Evolutionary conservation across 2,329 filamentous ascomycete genomes (phyloP).

Genomic region (Didymella pinodella): DNA sequence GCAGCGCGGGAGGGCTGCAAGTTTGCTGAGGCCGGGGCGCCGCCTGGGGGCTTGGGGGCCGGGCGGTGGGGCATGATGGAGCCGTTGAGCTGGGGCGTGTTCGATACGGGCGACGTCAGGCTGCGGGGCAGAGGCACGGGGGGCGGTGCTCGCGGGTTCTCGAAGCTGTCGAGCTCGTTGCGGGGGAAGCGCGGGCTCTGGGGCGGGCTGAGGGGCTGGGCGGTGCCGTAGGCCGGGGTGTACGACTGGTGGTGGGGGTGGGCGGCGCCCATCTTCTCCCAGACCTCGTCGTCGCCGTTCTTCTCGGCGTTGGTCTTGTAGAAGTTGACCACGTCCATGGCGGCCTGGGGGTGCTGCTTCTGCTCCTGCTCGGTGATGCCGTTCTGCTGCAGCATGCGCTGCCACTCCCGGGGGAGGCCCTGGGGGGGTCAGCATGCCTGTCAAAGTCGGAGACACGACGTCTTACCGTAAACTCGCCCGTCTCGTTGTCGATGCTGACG

Average conservation of each 20-base stretch:
- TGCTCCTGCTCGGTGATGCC: conserved; percentile 96
- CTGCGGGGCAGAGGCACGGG: conserved; percentile 70
- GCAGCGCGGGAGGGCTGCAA: conserved; percentile 65
- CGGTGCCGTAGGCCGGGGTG: conserved; percentile 51
- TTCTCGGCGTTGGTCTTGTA: conserved; percentile 93
- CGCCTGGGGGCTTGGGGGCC: conserved; percentile 82
- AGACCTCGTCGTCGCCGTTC: conserved; percentile 82
- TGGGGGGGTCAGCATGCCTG: conserved; percentile 51
- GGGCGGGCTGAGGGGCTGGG: conserved; percentile 73
- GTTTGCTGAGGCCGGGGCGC: conserved; percentile 54
- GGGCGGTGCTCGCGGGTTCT: conserved; percentile 92
- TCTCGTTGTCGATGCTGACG: conserved; percentile 95
- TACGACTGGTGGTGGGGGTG: conserved; percentile 61
- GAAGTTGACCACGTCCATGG: conserved; percentile 94
- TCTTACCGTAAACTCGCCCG: conserved; percentile 84
- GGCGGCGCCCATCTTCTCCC: conserved; percentile 95
- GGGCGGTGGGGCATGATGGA: conserved; percentile 79
- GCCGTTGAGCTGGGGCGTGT: conserved; percentile 53
- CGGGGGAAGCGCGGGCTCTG: conserved; percentile 86
- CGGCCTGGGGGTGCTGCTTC: conserved; percentile 92
- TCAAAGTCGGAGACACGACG: too few species aligned
- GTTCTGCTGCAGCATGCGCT: conserved; percentile 91
- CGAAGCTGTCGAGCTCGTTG: conserved; percentile 92
- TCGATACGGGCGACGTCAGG: conserved; percentile 52
- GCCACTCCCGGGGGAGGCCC: conserved; percentile 98